Evolutionary conservation across 1,284 basidiomycete species (phyloP).

Genomic region (Boletellus deceptivus): DNA sequence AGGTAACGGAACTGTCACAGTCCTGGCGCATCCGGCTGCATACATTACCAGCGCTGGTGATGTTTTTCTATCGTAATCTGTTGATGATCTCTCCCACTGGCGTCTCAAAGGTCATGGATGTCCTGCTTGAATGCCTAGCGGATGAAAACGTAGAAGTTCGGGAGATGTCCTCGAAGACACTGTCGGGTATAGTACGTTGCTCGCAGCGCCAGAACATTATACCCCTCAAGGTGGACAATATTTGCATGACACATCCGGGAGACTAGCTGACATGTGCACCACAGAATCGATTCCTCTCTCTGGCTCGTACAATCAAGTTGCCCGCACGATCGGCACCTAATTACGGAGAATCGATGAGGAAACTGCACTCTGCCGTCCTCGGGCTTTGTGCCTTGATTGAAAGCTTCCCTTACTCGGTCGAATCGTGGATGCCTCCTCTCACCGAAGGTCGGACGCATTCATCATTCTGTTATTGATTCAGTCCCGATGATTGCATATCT

Average conservation of each 20-base stretch:
- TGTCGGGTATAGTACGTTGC: conserved; percentile 89
- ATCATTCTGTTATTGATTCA: neutral
- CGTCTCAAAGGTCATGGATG: conserved; percentile 73
- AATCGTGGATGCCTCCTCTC: conserved; percentile 74
- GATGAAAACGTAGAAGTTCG: conserved; percentile 95
- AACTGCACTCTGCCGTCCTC: conserved; percentile 86
- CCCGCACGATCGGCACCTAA: conserved; percentile 69
- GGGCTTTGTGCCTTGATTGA: conserved; percentile 85
- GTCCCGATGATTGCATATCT: conserved; percentile 22
- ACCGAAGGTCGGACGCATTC: conserved; percentile 56
- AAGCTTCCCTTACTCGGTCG: conserved; percentile 76
- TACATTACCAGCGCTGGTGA: conserved; percentile 69
- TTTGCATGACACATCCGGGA: neutral
- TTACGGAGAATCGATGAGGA: conserved; percentile 74
- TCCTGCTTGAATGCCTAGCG: conserved; percentile 77
- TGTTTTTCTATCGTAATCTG: conserved; percentile 87
- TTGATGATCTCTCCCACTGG: conserved; percentile 68
- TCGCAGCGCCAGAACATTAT: conserved; percentile 89
- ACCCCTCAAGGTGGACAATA: conserved; percentile 67
- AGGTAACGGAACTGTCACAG: conserved; percentile 36
- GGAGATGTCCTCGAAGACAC: conserved; percentile 88
- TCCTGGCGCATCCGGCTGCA: conserved; percentile 79
- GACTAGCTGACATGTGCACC: conserved; percentile 2
- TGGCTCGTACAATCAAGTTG: conserved; percentile 63
- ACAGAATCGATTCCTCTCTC: conserved; percentile 76